Evolutionary conservation across 768 basidiomycete species (phyloP).

Genomic region (Rhizopogon vesiculosus): DNA sequence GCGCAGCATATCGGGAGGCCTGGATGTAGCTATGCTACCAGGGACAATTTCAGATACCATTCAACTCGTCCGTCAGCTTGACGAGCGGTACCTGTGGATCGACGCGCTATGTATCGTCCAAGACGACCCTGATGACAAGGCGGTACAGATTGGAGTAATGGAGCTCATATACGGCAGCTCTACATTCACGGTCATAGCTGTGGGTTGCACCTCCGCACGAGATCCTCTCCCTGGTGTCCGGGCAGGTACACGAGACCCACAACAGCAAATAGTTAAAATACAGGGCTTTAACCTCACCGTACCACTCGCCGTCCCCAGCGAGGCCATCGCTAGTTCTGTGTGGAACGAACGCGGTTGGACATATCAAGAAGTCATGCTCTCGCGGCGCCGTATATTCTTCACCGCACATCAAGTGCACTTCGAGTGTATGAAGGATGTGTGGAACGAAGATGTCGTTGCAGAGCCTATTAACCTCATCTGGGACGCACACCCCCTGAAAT

Average conservation of each 20-base stretch:
- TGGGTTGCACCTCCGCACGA: not conserved
- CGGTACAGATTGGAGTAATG: not conserved
- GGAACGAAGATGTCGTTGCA: no score
- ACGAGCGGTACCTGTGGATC: conserved; percentile 4
- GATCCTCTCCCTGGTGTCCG: no score
- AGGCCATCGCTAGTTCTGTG: no score
- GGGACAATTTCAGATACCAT: conserved; percentile 1
- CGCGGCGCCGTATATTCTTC: conserved; percentile 13
- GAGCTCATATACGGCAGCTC: not conserved
- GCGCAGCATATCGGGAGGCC: not conserved
- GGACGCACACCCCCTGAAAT: no score
- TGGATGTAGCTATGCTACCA: not conserved
- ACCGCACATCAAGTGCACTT: conserved; percentile 16
- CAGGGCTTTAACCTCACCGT: conserved; percentile 1
- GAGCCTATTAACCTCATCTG: no score
- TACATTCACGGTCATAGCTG: conserved; percentile 1
- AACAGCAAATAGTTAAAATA: not conserved
- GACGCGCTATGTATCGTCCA: conserved; percentile 7
- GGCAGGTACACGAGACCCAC: not conserved
- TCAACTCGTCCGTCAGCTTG: not conserved
- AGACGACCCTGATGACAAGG: not conserved
- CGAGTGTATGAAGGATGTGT: conserved; percentile 4
- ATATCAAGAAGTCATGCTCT: conserved; percentile 15
- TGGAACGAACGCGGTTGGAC: conserved; percentile 15
- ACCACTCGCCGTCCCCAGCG: not conserved